Conservation (phyloP, 2,329 filamentous ascomycete genomes). For the Parafenestella ontariensis region DNA sequence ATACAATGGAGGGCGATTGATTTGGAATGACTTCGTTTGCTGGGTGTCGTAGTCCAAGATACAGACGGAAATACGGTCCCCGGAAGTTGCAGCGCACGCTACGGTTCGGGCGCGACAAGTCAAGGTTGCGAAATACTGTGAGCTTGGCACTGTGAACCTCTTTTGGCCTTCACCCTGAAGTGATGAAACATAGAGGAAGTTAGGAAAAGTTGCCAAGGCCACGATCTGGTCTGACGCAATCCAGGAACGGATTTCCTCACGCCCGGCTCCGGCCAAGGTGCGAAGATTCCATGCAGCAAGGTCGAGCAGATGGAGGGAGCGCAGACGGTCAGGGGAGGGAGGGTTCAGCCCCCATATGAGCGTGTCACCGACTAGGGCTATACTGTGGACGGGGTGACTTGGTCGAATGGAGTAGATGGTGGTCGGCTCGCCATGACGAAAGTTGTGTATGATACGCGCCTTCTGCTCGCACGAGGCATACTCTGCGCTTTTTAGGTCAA, state of each 20-base stretch:
- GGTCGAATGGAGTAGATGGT: constrained; percentile 1
- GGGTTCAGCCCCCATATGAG: constrained; percentile 28
- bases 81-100: constrained; percentile 22
- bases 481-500: constrained; percentile 17
- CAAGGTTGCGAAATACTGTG: constrained; percentile 5
- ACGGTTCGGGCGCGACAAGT: constrained; percentile 30
- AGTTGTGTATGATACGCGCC: constrained; percentile 33
- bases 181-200: constrained; percentile 30
- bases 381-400: not conserved
- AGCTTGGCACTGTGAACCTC: constrained; percentile 28
- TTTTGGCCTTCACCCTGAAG: constrained; percentile 18
- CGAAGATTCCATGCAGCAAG: constrained; percentile 26
- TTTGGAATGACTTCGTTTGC: constrained; percentile 27
- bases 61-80: constrained; percentile 21
- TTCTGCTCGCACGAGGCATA: constrained; percentile 22
- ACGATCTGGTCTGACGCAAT: constrained; percentile 35
- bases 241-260: constrained; percentile 26
- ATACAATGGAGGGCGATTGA: constrained; percentile 11
- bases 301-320: constrained; percentile 28
- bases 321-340: constrained; percentile 1
- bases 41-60: constrained; percentile 39
- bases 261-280: constrained; percentile 19
- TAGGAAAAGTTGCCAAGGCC: constrained; percentile 20
- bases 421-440: constrained; percentile 27
- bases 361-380: constrained; percentile 22